Evolutionary conservation across 2,329 filamentous ascomycete species (phyloP).

Genomic region (Ophiosphaerella herpotricha): DNA sequence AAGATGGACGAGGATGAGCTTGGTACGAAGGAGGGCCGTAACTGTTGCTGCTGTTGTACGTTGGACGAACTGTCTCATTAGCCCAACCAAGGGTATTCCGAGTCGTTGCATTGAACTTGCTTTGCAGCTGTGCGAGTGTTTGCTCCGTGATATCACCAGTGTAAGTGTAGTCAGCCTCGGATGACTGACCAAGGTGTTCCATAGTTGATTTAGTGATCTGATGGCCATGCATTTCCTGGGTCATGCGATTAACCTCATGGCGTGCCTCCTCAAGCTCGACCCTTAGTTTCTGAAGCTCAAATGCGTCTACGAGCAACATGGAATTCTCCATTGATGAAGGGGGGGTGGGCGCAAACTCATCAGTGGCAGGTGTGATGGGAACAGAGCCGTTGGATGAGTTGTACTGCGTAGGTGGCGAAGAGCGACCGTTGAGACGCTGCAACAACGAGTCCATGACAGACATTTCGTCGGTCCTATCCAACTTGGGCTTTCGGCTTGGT

Average conservation of each 20-base stretch:
- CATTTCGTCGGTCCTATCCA: conserved; percentile 22
- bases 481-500: conserved; percentile 48
- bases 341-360: conserved; percentile 52
- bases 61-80: conserved; percentile 27
- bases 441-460: conserved; percentile 66
- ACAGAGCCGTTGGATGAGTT: conserved; percentile 63
- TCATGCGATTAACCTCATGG: conserved; percentile 71
- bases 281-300: conserved; percentile 71
- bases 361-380: conserved; percentile 66
- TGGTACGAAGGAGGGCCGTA: conserved; percentile 29
- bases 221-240: conserved; percentile 70
- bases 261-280: conserved; percentile 73
- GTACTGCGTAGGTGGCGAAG: conserved; percentile 56
- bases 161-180: conserved; percentile 56
- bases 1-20: conserved; percentile 22
- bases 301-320: conserved; percentile 47
- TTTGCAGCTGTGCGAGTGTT: conserved; percentile 56
- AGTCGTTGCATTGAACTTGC: conserved; percentile 54
- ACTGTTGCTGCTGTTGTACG: conserved; percentile 29
- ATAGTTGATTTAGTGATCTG: conserved; percentile 64
- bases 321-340: conserved; percentile 30
- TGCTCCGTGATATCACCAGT: conserved; percentile 55
- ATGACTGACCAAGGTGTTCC: conserved; percentile 59
- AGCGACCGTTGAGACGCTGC: conserved; percentile 69
- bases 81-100: conserved; percentile 47